Percentiles rank a stretch among this genome's conserved stretches.
Evolutionary conservation across 345 rosid genomes (phyloP).

Genomic region (Turritis glabra): DNA sequence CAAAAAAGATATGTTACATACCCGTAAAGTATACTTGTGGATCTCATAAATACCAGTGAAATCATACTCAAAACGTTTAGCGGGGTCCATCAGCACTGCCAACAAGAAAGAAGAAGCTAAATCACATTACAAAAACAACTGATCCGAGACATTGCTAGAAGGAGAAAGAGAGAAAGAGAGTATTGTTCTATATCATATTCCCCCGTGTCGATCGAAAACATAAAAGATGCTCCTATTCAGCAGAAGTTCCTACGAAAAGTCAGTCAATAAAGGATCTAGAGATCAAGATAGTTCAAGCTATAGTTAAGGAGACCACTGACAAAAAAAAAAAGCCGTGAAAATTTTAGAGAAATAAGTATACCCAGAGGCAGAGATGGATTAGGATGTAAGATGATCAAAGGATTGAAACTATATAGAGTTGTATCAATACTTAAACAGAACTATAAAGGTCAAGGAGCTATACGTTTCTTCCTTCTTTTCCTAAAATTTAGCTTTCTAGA

Average conservation of each 20-base stretch:
- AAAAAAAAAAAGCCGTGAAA: not conserved
- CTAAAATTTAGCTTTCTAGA: not conserved
- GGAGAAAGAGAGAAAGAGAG: slow-evolving; percentile 1
- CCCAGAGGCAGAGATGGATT: not conserved
- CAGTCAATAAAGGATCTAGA: not conserved
- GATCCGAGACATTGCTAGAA: not conserved
- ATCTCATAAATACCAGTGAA: slow-evolving; percentile 73
- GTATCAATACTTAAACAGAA: not conserved
- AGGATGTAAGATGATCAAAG: not conserved
- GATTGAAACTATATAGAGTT: not conserved
- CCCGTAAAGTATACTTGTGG: slow-evolving; percentile 76
- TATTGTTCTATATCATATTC: slow-evolving; percentile 1
- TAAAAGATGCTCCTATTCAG: not conserved
- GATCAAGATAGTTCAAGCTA: not conserved
- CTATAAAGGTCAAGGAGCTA: not conserved
- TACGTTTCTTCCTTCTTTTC: not conserved
- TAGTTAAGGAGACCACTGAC: not conserved
- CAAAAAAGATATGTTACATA: slow-evolving; percentile 36
- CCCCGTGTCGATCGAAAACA: not conserved
- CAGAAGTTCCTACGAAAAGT: not conserved
- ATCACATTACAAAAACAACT: not conserved
- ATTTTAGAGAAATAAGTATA: not conserved
- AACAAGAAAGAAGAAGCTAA: slow-evolving; percentile 18
- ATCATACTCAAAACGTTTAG: slow-evolving; percentile 75
- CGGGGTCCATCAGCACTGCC: slow-evolving; percentile 79